These are phyloP conservation scores for Kodamaea hsintzibuensis DNA, from an alignment of 805 yeast genomes.

Conservation along the genomic window DNA sequence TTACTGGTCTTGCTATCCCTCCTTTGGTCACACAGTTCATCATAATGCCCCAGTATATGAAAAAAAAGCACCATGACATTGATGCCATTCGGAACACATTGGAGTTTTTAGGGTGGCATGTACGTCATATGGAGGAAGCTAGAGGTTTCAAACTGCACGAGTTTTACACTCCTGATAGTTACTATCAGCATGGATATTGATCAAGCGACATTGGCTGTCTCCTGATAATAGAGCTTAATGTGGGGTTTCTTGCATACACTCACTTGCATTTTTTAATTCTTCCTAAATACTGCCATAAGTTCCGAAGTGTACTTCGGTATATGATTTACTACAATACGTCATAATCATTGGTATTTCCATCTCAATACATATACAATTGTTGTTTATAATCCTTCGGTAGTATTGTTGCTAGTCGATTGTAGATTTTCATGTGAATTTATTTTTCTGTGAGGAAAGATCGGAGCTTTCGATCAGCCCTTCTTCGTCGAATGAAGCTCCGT, in stretches of 20 bases:
- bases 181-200: conserved; percentile 10
- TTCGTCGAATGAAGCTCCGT: conserved; percentile 17
- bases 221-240: neutral
- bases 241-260: neutral
- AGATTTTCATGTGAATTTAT: neutral
- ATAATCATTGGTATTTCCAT: neutral
- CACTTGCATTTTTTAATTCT: neutral
- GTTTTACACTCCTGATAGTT: conserved; percentile 26
- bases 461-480: conserved; percentile 17
- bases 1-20: conserved; percentile 32
- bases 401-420: neutral
- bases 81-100: conserved; percentile 30
- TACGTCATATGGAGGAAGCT: conserved; percentile 31
- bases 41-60: conserved; percentile 27
- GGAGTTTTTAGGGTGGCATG: conserved; percentile 38
- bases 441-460: neutral
- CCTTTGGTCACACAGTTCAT: conserved; percentile 30
- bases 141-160: conserved; percentile 29
- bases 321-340: neutral
- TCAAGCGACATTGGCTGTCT: neutral
- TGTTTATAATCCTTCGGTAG: neutral
- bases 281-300: neutral
- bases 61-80: conserved; percentile 27
- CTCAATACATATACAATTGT: neutral
- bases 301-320: neutral